Base-by-base conservation (phyloP, 345 rosid genomes). In the Litchi chinensis region DNA sequence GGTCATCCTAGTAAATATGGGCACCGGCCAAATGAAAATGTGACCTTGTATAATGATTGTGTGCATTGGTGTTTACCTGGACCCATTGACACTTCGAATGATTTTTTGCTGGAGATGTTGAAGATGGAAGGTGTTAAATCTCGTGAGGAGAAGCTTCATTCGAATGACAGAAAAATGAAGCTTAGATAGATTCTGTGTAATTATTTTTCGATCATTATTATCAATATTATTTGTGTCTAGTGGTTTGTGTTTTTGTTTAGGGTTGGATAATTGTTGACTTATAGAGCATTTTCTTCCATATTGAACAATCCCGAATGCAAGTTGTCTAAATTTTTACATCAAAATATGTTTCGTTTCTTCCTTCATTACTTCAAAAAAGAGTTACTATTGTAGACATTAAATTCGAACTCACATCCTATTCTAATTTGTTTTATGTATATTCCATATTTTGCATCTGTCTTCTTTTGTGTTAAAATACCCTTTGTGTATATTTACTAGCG, bases 1-100 rank as follows among this genome's bases (percentile, higher is more conserved):
- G 98, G 98, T 15, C 97, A 94, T 74, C 97, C 95, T 0, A 88
- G 93, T 77, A 65, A 76, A 66, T 93, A 85, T 40, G 97, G 98
- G 24, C 96, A 93, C 59, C 68, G 77, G 86, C 82, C 87, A 0
- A 79, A 89, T 26, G 96, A 88, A 46, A 94, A 94, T 43, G 97
- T 91, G 52, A 80, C 92, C 0, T 65, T 94, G 86, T 85, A 91
- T 79, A 93, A 93, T 7, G 89, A 87, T 44, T 87, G 89, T 68
- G 87, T 87, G 50, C 89, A 87, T 65, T 87, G 89, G 89, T 87
- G 87, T 84, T 73, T 86, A 81, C 89, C 89, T 9, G 89, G 89
- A 32, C 87, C 89, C 26, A 70, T 86, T 19, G 89, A 84, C 60
- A 76, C 86, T 8, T 86, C 85, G 87, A 86, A 82, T 48, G 86